Base-by-base conservation (phyloP, 768 basidiomycete genomes). In the Neoboletus brunneissimus region DNA sequence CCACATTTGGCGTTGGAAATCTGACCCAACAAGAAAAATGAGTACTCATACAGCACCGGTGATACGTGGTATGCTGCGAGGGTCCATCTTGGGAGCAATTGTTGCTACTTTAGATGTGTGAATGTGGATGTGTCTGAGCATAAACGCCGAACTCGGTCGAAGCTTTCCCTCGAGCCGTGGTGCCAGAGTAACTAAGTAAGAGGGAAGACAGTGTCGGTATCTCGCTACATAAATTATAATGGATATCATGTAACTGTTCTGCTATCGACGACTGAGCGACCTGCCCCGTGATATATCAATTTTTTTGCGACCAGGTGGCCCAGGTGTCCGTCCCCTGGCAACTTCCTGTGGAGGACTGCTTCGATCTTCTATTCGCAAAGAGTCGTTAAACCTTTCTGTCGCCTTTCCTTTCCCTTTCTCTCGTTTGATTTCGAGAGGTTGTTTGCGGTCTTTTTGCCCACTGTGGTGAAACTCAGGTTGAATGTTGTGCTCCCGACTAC, bases 281-380 rank as follows among this genome's bases (percentile, higher is more conserved):
- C 51, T 64, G 38, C 62, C 59, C 47, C 65, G 64, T 34, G 64
- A 16, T 47, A 43, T 50, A 25, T 60, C 59, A 2, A 8, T 37
- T 62, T 48, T 67, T 53, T 54, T 54, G 37, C 55, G 55, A 40
- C 23, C 32, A 15, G 69, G 66, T 42, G 66, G 69, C 18, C 62
- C 66, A 37, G 69, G 67, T 9, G 71, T 69, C 54, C 59, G 64
- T 51, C 64, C 69, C 58, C 62, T 66, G n/a, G 44, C 2, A 45
- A 48, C 32, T 23, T 62, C 56, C 29, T 23, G 52, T 27, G 53
- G 50, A 45, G 60, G 55, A 29, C 54, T 52, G 11, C n/a, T 53
- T 56, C 48, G 55, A 31, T 61, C 60, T 35, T 64, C 64, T 55
- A 53, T 51, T 29, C 54, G 61, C 35, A 53, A 22, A 46, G 55